Conservation (phyloP, 2,329 filamentous ascomycete genomes). For the Dothideomycetes sp. region DNA sequence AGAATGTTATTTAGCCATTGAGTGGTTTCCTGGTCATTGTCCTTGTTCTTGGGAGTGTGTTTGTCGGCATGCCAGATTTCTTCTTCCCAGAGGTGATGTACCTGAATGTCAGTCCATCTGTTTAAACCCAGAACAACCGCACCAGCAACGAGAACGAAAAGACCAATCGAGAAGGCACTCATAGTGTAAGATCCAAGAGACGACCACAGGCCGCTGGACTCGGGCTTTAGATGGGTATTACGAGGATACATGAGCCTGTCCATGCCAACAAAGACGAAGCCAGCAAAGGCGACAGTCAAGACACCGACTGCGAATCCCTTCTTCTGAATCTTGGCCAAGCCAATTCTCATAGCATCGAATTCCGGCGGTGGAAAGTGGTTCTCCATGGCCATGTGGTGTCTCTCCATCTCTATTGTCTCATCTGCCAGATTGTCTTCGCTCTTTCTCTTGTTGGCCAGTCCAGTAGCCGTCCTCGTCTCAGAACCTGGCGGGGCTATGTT, state of each 20-base stretch:
- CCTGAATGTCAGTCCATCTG: slow-evolving; percentile 53
- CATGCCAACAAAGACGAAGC: neutral
- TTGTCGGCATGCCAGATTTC: slow-evolving; percentile 60
- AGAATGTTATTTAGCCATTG: slow-evolving; percentile 65
- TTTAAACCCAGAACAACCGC: slow-evolving; percentile 37
- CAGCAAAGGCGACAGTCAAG: neutral
- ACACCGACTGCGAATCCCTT: slow-evolving; percentile 6
- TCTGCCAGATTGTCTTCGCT: slow-evolving; percentile 33
- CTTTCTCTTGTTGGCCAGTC: slow-evolving; percentile 37
- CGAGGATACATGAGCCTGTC: neutral
- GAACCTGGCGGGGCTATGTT: slow-evolving; percentile 33
- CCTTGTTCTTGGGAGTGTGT: slow-evolving; percentile 41
- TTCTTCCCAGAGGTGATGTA: slow-evolving; percentile 56
- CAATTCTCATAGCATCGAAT: slow-evolving; percentile 33
- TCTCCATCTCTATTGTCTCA: slow-evolving; percentile 35
- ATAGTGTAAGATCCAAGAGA: slow-evolving; percentile 2
- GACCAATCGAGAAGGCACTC: neutral
- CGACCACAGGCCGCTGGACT: neutral
- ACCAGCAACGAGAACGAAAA: neutral
- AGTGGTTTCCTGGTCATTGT: slow-evolving; percentile 51
- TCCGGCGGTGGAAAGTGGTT: slow-evolving; percentile 46
- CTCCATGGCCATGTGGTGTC: slow-evolving; percentile 38
- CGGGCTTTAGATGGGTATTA: neutral
- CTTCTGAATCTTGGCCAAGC: slow-evolving; percentile 8
- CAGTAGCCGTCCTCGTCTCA: slow-evolving; percentile 35